Conservation (phyloP, 116 monocot species). For the Cymodocea nodosa region DNA sequence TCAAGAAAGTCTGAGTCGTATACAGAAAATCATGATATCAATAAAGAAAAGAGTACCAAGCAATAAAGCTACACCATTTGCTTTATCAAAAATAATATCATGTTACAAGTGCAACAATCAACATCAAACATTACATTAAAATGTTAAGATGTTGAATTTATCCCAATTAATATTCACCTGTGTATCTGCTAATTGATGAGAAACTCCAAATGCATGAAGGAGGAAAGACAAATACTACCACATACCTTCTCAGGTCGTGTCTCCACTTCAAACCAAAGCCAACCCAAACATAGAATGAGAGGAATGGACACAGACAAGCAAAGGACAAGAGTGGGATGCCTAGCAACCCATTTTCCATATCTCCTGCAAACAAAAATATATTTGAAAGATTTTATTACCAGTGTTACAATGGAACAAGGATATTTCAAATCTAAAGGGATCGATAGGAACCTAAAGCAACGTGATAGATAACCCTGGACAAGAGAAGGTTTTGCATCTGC, state of each 20-base stretch:
- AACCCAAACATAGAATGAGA: conserved; percentile 59
- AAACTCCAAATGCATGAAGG: background rate
- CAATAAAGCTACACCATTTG: too few species aligned
- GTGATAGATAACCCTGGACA: conserved; percentile 49
- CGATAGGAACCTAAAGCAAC: conserved; percentile 50
- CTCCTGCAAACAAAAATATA: conserved; percentile 28
- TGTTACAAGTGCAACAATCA: too few species aligned
- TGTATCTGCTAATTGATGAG: background rate
- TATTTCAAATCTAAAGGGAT: background rate
- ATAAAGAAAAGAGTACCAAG: too few species aligned
- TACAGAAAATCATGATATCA: too few species aligned
- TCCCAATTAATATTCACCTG: too few species aligned
- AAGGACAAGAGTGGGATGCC: conserved; percentile 55
- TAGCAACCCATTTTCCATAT: conserved; percentile 65
- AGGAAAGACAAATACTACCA: background rate
- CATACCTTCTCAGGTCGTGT: conserved; percentile 94
- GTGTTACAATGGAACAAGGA: background rate
- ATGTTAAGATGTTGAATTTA: too few species aligned
- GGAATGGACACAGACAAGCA: conserved; percentile 63
- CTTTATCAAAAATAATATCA: too few species aligned
- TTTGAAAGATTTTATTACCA: background rate
- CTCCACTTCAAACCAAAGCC: conserved; percentile 70
- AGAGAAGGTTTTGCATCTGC: conserved; percentile 20
- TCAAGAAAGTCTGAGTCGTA: too few species aligned
- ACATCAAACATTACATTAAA: too few species aligned